Base-by-base conservation (phyloP, 2,329 filamentous ascomycete species). In the Aspergillus sp. region DNA sequence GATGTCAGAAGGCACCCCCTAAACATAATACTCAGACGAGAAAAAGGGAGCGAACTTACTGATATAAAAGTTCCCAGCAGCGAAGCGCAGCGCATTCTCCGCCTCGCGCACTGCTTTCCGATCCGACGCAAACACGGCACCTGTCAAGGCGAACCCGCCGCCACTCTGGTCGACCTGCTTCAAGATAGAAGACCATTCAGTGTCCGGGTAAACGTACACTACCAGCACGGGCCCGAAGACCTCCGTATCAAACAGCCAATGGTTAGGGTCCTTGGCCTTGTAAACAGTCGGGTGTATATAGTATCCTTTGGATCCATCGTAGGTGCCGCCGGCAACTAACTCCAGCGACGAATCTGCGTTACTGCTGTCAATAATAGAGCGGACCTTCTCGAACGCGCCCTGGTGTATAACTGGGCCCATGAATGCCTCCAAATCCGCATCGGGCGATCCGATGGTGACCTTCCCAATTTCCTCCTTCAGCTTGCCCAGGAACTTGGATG, bases 381-480 rank as follows among this genome's bases (percentile, higher is more conserved):
- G 78, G 4, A 94, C 79, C 68, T 88, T 89, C 64, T 88, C 79
- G 73, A 94, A 94, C 7, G 83, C 85, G 6, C 73, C 76, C 50
- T 80, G 75, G 71, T 93, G 86, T 64, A 94, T 93, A 45, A 94
- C 87, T 9, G 88, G 88, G 9, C 86, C 87, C 62, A 90, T 80
- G 71, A 93, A 93, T 46, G 86, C 83, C 41, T 75, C 72, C 46
- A 63, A 40, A 28, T 62, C 49, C 47, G 57, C 54, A n/a, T 57
- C 59, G 0, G 58, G 59, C 38, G 46, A 58, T 10, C 88, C 88
- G 38, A 88, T 75, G 52, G 81, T 82, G 44, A 94, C 78, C 43
- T 78, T 77, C 57, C 80, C 71, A 3, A 81, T 82, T 62, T 88
- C 82, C 10, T 75, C 66, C 28, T 83, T 73, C 8, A 94, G 71